Evolutionary conservation across 192 early-diverging fungal genomes (phyloP), one percentile per base, ranked within the genome.

Genomic region (Backusella tarrabulga): DNA sequence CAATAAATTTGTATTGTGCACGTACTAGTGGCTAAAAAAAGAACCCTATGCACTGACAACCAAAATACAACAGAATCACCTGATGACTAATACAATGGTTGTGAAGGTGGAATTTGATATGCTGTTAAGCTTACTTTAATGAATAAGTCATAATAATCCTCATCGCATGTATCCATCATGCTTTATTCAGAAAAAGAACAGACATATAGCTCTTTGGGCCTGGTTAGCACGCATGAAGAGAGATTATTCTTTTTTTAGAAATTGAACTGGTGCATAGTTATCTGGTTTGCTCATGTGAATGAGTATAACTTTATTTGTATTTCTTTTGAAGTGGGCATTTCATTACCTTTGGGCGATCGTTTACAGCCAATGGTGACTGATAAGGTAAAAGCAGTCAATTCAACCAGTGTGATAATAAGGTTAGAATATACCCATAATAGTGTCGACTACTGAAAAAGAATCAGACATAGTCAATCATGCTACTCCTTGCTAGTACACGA

Each of bases 241-340:
- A 66, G 29, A 71, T 9, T 23, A 71, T 14, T 21, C 34, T 26
- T 40, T 41, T n/a, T 60, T 17, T 4, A 42, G 87, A 90, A 46
- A 92, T 99, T 69, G 94, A 97, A 12, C 86, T 99, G 68, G 96
- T 97, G 96, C 89, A 93, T 44, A 90, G 93, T n/a, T 93, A 97
- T 71, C 80, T 99, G 17, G 12, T 84, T 96, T 29, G 97, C 97
- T 77, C 86, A 87, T 44, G 83, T 92, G 75, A 98, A 99, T 75
- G 66, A 92, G 0, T 98, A 98, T 86, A 99, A 99, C 73, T 17
- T 97, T 14, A 42, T 96, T 29, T 95, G 93, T 71, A 93, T 99
- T 21, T 96, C 96, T 6, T 79, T 97, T 4, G 97, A 96, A 17
- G 97, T 97, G 97, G 97, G 96, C 26, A n/a, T 97, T 14, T 90